These are phyloP conservation scores for Lasiodiplodia citricola DNA, from an alignment of 2,329 filamentous ascomycete species.

Conservation along the genomic window DNA sequence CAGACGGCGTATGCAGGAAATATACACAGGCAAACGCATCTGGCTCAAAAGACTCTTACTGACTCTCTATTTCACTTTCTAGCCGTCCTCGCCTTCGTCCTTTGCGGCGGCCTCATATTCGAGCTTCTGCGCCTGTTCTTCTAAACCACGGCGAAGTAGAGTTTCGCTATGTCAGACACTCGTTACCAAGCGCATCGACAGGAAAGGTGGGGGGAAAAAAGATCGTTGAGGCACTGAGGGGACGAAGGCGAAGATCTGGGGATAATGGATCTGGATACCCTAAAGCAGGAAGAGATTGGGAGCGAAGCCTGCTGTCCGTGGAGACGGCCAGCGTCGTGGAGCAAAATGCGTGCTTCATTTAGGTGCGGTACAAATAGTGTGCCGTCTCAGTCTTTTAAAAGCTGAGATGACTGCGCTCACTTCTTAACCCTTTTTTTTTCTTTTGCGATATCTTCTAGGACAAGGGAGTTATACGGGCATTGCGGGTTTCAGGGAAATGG, in stretches of 20 bases:
- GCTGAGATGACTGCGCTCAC: not conserved
- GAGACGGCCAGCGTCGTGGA: not conserved
- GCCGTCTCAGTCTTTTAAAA: not conserved
- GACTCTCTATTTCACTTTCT: not conserved
- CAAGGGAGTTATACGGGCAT: not conserved
- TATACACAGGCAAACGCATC: not conserved
- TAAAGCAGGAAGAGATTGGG: not conserved
- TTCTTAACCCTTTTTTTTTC: not conserved
- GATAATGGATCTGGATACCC: not conserved
- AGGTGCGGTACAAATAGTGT: not conserved
- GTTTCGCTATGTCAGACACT: not conserved
- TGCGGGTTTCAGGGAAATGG: not conserved
- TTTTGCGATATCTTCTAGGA: not conserved
- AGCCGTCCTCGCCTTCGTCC: conserved; percentile 68
- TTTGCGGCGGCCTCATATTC: conserved; percentile 65
- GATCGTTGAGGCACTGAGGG: not conserved
- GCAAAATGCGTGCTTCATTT: not conserved
- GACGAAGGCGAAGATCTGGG: not conserved
- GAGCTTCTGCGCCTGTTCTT: conserved; percentile 60
- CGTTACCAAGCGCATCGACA: not conserved
- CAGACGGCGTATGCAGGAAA: not conserved
- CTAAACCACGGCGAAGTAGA: conserved; percentile 14
- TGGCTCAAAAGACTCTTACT: not conserved
- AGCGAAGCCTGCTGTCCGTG: not conserved
- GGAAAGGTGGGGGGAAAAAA: not conserved